Conservation (phyloP, 768 basidiomycete genomes). For the Amanita pseudoporphyria region DNA sequence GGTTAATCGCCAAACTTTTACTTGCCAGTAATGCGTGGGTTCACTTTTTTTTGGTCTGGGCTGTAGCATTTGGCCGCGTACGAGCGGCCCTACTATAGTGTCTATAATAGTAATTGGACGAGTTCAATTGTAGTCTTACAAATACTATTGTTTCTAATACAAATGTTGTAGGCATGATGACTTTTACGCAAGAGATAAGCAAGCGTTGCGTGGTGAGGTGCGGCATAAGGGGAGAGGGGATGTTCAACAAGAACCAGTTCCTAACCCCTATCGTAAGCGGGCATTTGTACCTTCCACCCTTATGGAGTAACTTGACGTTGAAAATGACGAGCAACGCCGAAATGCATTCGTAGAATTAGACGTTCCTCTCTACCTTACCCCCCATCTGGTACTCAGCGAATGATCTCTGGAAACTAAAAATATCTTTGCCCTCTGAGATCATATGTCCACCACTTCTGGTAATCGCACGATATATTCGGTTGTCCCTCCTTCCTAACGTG, state of each 20-base stretch:
- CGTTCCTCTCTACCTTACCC: not conserved
- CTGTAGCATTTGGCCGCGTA: no score
- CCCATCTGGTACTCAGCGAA: conserved; percentile 20
- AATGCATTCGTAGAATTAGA: conserved; percentile 1
- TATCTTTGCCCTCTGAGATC: conserved; percentile 14
- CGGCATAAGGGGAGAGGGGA: not conserved
- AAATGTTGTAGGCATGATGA: no score
- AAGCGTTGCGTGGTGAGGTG: no score
- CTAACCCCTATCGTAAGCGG: not conserved
- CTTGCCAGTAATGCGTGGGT: not conserved
- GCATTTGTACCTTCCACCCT: not conserved
- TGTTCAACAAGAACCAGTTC: not conserved
- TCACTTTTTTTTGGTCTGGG: not conserved
- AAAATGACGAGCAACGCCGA: conserved; percentile 7
- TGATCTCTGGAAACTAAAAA: conserved; percentile 31
- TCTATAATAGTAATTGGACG: no score
- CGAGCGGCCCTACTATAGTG: no score
- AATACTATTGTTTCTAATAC: no score
- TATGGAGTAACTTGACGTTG: conserved; percentile 7
- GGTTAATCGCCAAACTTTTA: not conserved
- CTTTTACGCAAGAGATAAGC: no score
- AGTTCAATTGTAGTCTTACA: no score
- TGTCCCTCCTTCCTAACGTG: conserved; percentile 41
- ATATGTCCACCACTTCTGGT: conserved; percentile 19
- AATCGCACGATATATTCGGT: conserved; percentile 26